Evolutionary conservation across 140 eudicot species (phyloP).

Genomic region (Flaveria floridana): DNA sequence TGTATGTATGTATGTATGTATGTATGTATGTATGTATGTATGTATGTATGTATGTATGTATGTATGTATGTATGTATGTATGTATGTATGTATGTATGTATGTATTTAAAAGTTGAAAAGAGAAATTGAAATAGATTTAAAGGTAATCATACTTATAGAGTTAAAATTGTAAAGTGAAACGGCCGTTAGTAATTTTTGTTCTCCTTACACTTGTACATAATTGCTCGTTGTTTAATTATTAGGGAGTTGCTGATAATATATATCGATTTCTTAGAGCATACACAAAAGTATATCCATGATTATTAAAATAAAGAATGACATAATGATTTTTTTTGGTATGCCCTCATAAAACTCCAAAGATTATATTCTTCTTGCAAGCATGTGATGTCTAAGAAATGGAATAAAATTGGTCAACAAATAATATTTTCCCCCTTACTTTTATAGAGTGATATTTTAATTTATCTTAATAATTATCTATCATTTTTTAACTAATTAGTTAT

Average conservation of each 20-base stretch:
- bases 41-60: too few relatives aligned
- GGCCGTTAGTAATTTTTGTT: too few relatives aligned
- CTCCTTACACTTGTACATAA: too few relatives aligned
- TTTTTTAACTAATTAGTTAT: not conserved
- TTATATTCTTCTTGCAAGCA: slow-evolving; percentile 27
- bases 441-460: not conserved
- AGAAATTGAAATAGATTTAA: too few relatives aligned
- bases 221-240: too few relatives aligned
- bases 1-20: too few relatives aligned
- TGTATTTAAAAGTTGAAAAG: too few relatives aligned
- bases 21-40: too few relatives aligned
- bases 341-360: slow-evolving; percentile 27
- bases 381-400: slow-evolving; percentile 37
- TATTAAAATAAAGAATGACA: slow-evolving; percentile 2
- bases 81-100: too few relatives aligned
- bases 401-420: slow-evolving; percentile 27
- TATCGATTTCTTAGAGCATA: not conserved
- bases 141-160: too few relatives aligned
- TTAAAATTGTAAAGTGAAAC: too few relatives aligned
- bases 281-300: not conserved
- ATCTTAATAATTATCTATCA: not conserved
- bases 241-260: not conserved
- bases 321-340: slow-evolving; percentile 23
- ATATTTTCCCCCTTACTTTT: not conserved
- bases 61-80: too few relatives aligned